Evolutionary conservation across 2,329 filamentous ascomycete genomes (phyloP).

Genomic region (Ustulina deusta): DNA sequence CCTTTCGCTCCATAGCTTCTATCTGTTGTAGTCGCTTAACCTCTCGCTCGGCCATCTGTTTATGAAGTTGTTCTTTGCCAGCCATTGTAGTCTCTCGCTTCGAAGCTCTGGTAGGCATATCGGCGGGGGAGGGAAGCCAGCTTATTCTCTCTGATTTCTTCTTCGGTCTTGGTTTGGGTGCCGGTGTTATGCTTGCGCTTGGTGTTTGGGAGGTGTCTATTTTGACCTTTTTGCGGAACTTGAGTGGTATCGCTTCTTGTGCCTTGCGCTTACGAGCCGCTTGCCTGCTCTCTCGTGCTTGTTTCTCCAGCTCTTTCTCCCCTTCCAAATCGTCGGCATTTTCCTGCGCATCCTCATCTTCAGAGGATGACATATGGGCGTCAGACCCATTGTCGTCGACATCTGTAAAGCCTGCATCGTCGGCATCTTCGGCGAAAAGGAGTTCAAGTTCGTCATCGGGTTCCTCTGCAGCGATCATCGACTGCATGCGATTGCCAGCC

Average conservation of each 20-base stretch:
- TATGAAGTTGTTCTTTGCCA: constrained; percentile 72
- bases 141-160: constrained; percentile 71
- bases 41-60: constrained; percentile 80
- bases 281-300: constrained; percentile 75
- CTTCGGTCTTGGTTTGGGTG: constrained; percentile 63
- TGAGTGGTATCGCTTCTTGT: constrained; percentile 77
- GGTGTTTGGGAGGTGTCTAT: constrained; percentile 62
- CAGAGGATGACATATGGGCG: constrained; percentile 84
- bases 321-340: constrained; percentile 81
- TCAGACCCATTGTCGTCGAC: constrained; percentile 76
- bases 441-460: constrained; percentile 77
- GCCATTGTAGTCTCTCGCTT: constrained; percentile 68
- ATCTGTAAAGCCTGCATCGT: constrained; percentile 77
- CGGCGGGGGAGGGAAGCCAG: constrained; percentile 67
- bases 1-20: constrained; percentile 73
- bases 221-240: constrained; percentile 80
- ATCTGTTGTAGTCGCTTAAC: constrained; percentile 77
- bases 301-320: constrained; percentile 85
- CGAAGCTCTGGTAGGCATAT: constrained; percentile 69
- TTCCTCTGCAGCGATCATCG: constrained; percentile 79
- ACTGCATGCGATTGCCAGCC: constrained; percentile 85
- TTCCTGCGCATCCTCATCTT: constrained; percentile 82
- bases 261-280: constrained; percentile 84
- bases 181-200: constrained; percentile 50
- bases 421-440: constrained; percentile 79